Percentiles rank a stretch among this genome's conserved stretches.
These are phyloP conservation scores for Cryphonectria naterciae DNA, from an alignment of 2,329 filamentous ascomycete genomes.

Conservation along the genomic window DNA sequence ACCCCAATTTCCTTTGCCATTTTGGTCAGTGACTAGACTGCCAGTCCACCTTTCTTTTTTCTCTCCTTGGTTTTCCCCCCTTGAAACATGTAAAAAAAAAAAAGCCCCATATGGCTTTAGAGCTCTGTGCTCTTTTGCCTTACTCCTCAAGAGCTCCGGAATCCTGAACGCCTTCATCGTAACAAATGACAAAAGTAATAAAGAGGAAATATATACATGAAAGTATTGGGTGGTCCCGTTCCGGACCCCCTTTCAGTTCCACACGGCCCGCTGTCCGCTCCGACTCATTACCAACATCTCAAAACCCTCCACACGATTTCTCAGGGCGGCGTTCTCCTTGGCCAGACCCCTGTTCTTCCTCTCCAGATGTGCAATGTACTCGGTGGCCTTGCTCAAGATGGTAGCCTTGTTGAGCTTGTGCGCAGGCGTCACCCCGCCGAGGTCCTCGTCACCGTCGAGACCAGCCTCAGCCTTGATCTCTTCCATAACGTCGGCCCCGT, in stretches of 20 bases:
- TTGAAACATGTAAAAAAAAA: not conserved
- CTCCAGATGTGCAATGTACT: slow-evolving; percentile 43
- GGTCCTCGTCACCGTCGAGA: slow-evolving; percentile 45
- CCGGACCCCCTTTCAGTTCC: slow-evolving; percentile 27
- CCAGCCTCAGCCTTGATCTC: slow-evolving; percentile 41
- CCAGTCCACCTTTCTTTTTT: not conserved
- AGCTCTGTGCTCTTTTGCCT: not conserved
- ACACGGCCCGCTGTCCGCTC: slow-evolving; percentile 28
- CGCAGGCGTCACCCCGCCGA: slow-evolving; percentile 41
- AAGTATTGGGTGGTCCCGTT: not conserved
- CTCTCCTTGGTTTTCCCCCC: too few species aligned
- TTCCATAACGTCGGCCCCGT: slow-evolving; percentile 37
- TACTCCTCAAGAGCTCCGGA: not conserved
- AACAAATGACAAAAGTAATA: not conserved
- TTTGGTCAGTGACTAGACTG: not conserved
- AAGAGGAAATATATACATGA: not conserved
- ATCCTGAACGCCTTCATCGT: not conserved
- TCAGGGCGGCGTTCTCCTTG: slow-evolving; percentile 50
- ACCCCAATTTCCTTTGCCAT: not conserved
- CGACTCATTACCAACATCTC: slow-evolving; percentile 40
- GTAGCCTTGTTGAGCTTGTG: slow-evolving; percentile 50
- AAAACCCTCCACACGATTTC: slow-evolving; percentile 39
- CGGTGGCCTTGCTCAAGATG: slow-evolving; percentile 46
- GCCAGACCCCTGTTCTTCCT: slow-evolving; percentile 44
- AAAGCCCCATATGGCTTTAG: not conserved